phyloP scores from a whole-genome alignment of 1,139 yeast genomes.

The Suhomyces kunorum region DNA sequence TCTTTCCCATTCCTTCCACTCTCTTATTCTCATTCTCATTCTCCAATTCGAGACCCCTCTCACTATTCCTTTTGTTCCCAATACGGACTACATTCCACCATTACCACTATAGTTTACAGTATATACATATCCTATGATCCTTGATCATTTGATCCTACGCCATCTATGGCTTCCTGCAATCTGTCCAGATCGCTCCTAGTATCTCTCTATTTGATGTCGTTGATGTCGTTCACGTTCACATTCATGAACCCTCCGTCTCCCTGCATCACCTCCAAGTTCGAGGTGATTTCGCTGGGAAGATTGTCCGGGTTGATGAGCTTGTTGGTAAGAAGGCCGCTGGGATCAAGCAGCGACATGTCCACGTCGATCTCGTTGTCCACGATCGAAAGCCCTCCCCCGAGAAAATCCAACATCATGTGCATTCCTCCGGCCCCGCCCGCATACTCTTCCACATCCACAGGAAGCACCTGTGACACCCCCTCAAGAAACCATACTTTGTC shows the following conservation, averaged over 20 bases:
- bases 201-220: conserved; percentile 16
- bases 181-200: too few relatives aligned
- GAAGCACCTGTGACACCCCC: conserved; percentile 84
- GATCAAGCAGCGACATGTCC: conserved; percentile 47
- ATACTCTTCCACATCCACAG: conserved; percentile 80
- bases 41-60: too few relatives aligned
- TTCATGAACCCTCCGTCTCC: conserved; percentile 42
- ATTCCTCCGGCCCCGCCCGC: conserved; percentile 83
- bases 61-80: not conserved
- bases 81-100: not conserved
- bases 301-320: conserved; percentile 56
- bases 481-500: conserved; percentile 93
- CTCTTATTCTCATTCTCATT: too few relatives aligned
- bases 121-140: conserved; percentile 2
- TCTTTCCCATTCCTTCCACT: too few relatives aligned
- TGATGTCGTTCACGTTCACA: conserved; percentile 21
- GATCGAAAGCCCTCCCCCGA: conserved; percentile 68
- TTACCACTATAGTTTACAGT: not conserved
- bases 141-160: not conserved
- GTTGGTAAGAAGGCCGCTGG: conserved; percentile 37
- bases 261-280: conserved; percentile 50
- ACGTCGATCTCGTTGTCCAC: conserved; percentile 45
- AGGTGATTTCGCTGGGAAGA: conserved; percentile 57
- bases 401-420: conserved; percentile 87
- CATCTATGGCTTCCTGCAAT: too few relatives aligned